Base-by-base conservation (phyloP, 176 grass and related monocot species). In the Coix lacrymajobi region DNA sequence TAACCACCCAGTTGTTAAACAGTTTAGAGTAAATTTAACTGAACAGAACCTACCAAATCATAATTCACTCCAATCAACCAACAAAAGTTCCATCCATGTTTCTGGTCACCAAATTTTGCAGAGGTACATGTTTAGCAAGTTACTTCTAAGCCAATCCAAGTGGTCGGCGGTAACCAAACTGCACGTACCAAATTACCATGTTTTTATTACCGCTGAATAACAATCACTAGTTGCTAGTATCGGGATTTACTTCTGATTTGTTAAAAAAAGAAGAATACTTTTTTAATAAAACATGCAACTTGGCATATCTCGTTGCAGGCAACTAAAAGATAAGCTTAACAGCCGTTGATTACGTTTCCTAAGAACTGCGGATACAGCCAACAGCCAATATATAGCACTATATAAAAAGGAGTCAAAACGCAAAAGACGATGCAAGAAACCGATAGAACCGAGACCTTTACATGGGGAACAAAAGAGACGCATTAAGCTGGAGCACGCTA, bases 91-190 rank as follows among this genome's bases (percentile, higher is more conserved):
- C 48, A 82, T 31, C 72, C 31, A 64, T 64, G 64, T 56, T 54
- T 77, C 11, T 22, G n/a, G 28, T 43, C 66, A 85, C 83, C 73
- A 81, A 71, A 78, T 85, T 44, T 52, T 48, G 30, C 54, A 46
- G 78, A 17, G 36, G 32, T 56, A 66, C 69, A 86, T 36, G 36
- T 54, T 7, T 40, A 17, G 22, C 65, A 84, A 81, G 76, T 85
- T 81, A 66, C 85, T 85, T 91, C 24, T 77, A 88, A 76, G 78
- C 71, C 45, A 84, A 86, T 33, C 79, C 12, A 83, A 68, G 45
- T 68, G 79, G 84, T 79, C 79, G 74, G 74, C 82, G 66, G 75
- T 66, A 71, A 76, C 71, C 71, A 71, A 81, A 77, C 63, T 44
- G 20, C 43, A 30, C 51, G 15, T 43, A 81, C 41, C 78, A 76